Percentiles rank a stretch among this genome's conserved stretches.
phyloP scores from a whole-genome alignment of 345 rosid species.

The Acer campestre region DNA sequence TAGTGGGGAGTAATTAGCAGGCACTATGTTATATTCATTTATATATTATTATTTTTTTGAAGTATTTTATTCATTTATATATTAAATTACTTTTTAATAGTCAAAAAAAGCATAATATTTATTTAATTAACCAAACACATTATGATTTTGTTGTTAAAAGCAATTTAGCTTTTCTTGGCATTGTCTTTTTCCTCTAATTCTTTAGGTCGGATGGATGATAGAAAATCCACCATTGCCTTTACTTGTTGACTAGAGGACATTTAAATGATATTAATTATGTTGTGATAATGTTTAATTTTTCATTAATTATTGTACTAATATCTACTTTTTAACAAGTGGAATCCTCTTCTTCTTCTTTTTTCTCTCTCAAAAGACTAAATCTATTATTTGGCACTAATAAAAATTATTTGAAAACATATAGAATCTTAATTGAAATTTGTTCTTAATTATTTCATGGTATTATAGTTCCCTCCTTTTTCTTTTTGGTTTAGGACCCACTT shows the following conservation, averaged over 20 bases:
- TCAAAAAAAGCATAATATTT: neutral
- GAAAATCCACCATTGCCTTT: slow-evolving; percentile 13
- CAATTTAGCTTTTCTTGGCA: slow-evolving; percentile 6
- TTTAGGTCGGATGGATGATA: slow-evolving; percentile 5
- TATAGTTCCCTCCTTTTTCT: neutral
- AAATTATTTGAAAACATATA: neutral
- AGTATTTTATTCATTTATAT: neutral
- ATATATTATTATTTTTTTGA: no score
- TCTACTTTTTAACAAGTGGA: neutral
- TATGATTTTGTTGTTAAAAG: slow-evolving; percentile 9
- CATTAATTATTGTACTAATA: neutral
- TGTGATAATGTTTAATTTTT: slow-evolving; percentile 3
- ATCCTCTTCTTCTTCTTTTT: neutral
- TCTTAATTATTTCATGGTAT: neutral
- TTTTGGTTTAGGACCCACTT: neutral
- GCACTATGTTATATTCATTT: neutral
- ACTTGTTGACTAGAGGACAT: neutral
- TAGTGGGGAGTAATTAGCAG: slow-evolving; percentile 11
- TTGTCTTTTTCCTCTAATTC: slow-evolving; percentile 7
- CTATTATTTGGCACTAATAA: no score
- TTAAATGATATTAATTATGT: neutral
- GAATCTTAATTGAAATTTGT: slow-evolving; percentile 2
- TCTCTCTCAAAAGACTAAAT: neutral
- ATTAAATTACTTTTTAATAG: neutral
- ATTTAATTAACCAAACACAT: neutral